Conservation (phyloP, 1,139 yeast species). For the Lipomyces yarrowii region DNA sequence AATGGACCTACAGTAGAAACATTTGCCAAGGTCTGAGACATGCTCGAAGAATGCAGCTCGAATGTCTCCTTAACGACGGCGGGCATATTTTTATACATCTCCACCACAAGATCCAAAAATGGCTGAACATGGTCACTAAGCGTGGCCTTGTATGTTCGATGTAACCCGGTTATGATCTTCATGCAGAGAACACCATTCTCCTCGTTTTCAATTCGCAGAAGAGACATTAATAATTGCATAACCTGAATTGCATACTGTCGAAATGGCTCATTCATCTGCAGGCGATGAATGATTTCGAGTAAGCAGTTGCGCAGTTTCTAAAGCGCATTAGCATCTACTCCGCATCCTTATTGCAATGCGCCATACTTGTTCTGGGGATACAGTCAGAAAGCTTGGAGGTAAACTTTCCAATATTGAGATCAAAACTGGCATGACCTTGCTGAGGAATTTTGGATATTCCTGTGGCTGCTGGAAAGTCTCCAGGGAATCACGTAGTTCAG, state of each 20-base stretch:
- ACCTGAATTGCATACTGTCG: slow-evolving; percentile 69
- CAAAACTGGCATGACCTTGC: slow-evolving; percentile 63
- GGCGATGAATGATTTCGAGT: slow-evolving; percentile 77
- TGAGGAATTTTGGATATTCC: slow-evolving; percentile 51
- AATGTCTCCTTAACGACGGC: slow-evolving; percentile 70
- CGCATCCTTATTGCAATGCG: background rate
- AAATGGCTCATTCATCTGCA: slow-evolving; percentile 80
- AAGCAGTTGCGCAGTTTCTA: slow-evolving; percentile 67
- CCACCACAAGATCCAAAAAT: slow-evolving; percentile 74
- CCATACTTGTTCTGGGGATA: slow-evolving; percentile 52
- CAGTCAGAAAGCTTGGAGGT: slow-evolving; percentile 69
- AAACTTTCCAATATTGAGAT: slow-evolving; percentile 62
- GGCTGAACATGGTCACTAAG: slow-evolving; percentile 74
- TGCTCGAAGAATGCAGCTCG: slow-evolving; percentile 39
- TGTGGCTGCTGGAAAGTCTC: slow-evolving; percentile 76
- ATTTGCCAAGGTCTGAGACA: slow-evolving; percentile 12
- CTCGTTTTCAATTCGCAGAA: slow-evolving; percentile 80
- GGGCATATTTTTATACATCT: slow-evolving; percentile 80
- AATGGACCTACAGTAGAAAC: slow-evolving; percentile 23
- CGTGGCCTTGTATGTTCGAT: slow-evolving; percentile 75
- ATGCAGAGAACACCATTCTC: slow-evolving; percentile 92
- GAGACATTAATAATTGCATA: slow-evolving; percentile 60
- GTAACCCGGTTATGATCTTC: slow-evolving; percentile 86
- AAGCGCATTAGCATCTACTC: background rate
- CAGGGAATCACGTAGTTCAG: slow-evolving; percentile 82